phyloP scores from a whole-genome alignment of 2,329 filamentous ascomycete genomes.

The Penicillium sp. region DNA sequence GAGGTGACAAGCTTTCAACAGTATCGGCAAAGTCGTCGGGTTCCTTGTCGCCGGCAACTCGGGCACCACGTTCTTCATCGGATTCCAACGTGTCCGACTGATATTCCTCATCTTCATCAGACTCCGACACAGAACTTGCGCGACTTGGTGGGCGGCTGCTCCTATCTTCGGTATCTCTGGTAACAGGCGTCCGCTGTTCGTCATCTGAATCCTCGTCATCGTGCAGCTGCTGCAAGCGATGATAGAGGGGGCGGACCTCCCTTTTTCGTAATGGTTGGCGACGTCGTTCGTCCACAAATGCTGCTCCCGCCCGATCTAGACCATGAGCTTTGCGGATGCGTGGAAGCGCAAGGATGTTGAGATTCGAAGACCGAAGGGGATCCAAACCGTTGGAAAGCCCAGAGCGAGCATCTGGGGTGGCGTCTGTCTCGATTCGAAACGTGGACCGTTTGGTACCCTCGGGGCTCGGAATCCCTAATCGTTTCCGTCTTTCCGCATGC shows the following conservation, averaged over 20 bases:
- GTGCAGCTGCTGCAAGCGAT: constrained; percentile 67
- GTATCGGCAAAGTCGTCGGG: constrained; percentile 18
- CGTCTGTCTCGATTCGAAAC: constrained; percentile 55
- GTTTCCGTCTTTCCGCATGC: constrained; percentile 71
- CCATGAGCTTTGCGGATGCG: constrained; percentile 65
- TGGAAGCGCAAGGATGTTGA: constrained; percentile 63
- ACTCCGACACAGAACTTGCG: constrained; percentile 50
- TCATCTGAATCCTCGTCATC: constrained; percentile 84
- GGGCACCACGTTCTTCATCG: constrained; percentile 9
- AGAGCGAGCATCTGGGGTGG: constrained; percentile 55
- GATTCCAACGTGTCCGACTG: constrained; percentile 24
- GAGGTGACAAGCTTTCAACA: constrained; percentile 50
- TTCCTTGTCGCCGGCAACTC: constrained; percentile 13
- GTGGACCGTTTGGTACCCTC: constrained; percentile 55
- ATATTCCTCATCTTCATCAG: constrained; percentile 44
- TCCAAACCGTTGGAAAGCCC: constrained; percentile 39
- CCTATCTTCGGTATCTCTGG: constrained; percentile 75
- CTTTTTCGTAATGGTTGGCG: constrained; percentile 53
- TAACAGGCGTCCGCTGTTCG: constrained; percentile 62
- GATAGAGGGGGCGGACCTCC: constrained; percentile 73
- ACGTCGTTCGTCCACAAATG: constrained; percentile 64
- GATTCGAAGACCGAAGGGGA: constrained; percentile 31
- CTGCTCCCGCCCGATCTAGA: constrained; percentile 55
- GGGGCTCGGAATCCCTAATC: constrained; percentile 69
- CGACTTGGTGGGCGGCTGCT: constrained; percentile 78